Evolutionary conservation across 148 eudicot species (phyloP), one percentile per base, ranked within the genome.

Genomic region (Silene conica): DNA sequence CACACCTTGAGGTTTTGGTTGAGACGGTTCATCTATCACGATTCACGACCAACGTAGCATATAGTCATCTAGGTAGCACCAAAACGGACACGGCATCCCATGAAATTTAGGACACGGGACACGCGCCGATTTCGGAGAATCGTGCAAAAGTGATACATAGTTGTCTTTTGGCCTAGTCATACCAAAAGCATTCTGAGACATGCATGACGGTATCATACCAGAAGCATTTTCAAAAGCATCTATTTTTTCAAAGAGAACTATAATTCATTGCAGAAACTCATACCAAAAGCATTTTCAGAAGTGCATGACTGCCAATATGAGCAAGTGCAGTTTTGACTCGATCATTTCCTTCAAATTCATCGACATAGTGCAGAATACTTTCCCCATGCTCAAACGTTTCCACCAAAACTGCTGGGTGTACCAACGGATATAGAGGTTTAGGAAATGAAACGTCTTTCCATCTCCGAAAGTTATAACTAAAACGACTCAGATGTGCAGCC

Each of bases 391-490:
- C 97, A 77, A 69, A 92, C 22, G 91, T 90, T 82, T 92, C 96
- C 64, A 92, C 97, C 76, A 90, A 72, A 76, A 90, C 92, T 54
- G 94, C 90, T 8, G 97, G 97, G 78, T 92, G 97, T 63, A 89
- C 97, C 80, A 92, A 64, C 12, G 92, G 97, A 80, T 92, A 92
- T 25, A 92, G 67, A 69, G 97, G 97, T 79, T 86, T 92, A n/a
- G 97, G 97, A 70, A 92, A 92, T 9, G 97, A 92, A 19, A 88
- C 94, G 82, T 92, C 92, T 77, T 83, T 89, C 87, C 89, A 92
- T 57, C 84, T 79, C 18, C 92, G 88, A 66, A 92, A 92, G 76
- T 92, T 92, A 75, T 92, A 92, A 38, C 82, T 86, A 60, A 92
- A 92, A 34, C 95, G 95, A 79, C 87, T 92, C 83, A 92, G 82